A percentile compares a stretch with the other conserved stretches of the same genome.
phyloP scores from a whole-genome alignment of 2,329 filamentous ascomycete species.

The Blastomyces gilchristii region DNA sequence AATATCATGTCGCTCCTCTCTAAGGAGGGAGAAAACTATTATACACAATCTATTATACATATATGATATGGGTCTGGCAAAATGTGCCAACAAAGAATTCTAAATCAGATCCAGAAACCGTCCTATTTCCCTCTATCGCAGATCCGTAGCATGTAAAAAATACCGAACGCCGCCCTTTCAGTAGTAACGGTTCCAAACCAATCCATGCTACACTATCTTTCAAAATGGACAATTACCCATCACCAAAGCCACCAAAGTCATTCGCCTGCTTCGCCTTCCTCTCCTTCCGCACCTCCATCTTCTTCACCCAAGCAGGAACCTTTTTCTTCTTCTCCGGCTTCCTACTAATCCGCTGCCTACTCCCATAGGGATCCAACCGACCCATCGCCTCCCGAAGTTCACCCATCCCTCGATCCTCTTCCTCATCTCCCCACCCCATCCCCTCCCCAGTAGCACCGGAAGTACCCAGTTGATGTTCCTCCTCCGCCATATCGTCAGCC shows the following conservation, averaged over 20 bases:
- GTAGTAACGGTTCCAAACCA: background rate
- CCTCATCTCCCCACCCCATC: constrained; percentile 12
- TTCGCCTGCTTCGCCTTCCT: constrained; percentile 35
- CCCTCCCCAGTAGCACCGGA: background rate
- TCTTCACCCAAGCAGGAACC: constrained; percentile 35
- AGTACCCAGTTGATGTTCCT: constrained; percentile 16
- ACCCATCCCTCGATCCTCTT: constrained; percentile 4
- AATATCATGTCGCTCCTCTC: background rate
- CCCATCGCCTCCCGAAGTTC: constrained; percentile 2
- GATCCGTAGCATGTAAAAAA: background rate
- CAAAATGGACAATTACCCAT: background rate
- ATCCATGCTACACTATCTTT: background rate
- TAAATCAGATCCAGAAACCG: background rate
- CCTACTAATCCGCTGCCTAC: background rate
- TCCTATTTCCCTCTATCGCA: background rate
- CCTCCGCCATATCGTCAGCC: constrained; percentile 17
- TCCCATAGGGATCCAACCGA: background rate
- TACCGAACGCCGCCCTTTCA: background rate
- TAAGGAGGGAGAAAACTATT: background rate
- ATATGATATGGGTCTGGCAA: background rate
- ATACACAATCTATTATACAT: background rate
- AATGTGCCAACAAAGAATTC: background rate
- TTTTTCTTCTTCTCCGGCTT: constrained; percentile 12
- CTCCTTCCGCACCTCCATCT: constrained; percentile 34
- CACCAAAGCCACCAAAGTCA: constrained; percentile 12